Evolutionary conservation across 345 rosid genomes (phyloP).

Genomic region (Pseudoturritis turrita): DNA sequence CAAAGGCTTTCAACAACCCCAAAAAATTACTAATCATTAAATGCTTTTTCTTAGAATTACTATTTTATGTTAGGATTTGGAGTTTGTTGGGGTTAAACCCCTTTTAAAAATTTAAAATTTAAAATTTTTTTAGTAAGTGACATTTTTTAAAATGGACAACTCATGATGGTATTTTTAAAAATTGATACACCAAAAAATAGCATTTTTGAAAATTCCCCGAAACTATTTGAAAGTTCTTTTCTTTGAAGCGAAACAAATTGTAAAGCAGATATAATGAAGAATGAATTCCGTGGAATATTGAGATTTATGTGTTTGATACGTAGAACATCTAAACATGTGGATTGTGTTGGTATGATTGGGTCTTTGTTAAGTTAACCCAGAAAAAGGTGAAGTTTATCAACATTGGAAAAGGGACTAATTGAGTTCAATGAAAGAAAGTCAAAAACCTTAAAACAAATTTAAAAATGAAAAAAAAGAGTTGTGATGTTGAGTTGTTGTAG

Average conservation of each 20-base stretch:
- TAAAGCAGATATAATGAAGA: not conserved
- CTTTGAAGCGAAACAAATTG: not conserved
- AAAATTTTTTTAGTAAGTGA: too few species aligned
- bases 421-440: conserved; percentile 18
- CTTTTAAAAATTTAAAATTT: too few species aligned
- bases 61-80: too few species aligned
- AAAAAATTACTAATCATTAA: conserved; percentile 12
- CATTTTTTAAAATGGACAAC: too few species aligned
- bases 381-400: conserved; percentile 15
- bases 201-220: too few species aligned
- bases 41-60: not conserved
- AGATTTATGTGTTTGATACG: conserved; percentile 1
- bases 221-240: not conserved
- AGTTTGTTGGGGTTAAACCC: too few species aligned
- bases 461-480: conserved; percentile 3
- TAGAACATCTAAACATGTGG: not conserved
- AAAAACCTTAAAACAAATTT: conserved; percentile 16
- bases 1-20: conserved; percentile 24
- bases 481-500: conserved; percentile 25
- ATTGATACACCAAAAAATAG: too few species aligned
- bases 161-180: too few species aligned
- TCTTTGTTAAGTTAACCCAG: not conserved
- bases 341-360: not conserved
- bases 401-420: conserved; percentile 11
- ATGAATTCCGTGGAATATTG: not conserved